Evolutionary conservation across 805 yeast species (phyloP).

Genomic region (Wickerhamomyces chaumierensis): DNA sequence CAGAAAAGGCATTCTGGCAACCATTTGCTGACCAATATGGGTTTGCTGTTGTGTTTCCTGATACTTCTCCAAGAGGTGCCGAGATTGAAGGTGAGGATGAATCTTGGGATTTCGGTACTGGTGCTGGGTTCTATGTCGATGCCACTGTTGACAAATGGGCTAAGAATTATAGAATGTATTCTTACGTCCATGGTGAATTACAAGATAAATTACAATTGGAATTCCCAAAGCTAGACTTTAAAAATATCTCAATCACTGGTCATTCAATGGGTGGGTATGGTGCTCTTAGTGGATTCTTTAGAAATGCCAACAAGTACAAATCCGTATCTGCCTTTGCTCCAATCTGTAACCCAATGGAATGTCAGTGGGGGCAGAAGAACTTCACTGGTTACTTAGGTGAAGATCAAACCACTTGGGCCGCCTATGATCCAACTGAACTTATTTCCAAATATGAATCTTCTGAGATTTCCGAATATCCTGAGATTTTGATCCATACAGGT

Average conservation of each 20-base stretch:
- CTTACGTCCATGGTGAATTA: slow-evolving; percentile 69
- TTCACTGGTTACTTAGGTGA: slow-evolving; percentile 69
- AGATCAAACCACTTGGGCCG: slow-evolving; percentile 40
- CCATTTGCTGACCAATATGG: slow-evolving; percentile 72
- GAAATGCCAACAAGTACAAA: slow-evolving; percentile 60
- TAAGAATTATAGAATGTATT: slow-evolving; percentile 74
- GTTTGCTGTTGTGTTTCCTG: slow-evolving; percentile 86
- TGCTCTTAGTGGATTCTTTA: slow-evolving; percentile 60
- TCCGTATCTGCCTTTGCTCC: slow-evolving; percentile 90
- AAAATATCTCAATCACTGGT: slow-evolving; percentile 71
- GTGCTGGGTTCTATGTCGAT: slow-evolving; percentile 91
- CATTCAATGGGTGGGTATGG: slow-evolving; percentile 99
- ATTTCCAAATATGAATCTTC: slow-evolving; percentile 46
- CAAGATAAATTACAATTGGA: slow-evolving; percentile 29
- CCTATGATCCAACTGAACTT: slow-evolving; percentile 79
- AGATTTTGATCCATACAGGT: slow-evolving; percentile 79
- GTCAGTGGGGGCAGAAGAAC: slow-evolving; percentile 85
- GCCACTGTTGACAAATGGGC: slow-evolving; percentile 67
- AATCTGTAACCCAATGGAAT: slow-evolving; percentile 63
- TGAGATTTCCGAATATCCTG: slow-evolving; percentile 26
- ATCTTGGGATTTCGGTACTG: slow-evolving; percentile 83
- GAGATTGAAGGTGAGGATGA: slow-evolving; percentile 71
- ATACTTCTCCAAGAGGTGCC: slow-evolving; percentile 91
- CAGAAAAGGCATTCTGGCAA: slow-evolving; percentile 87
- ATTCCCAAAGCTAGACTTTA: slow-evolving; percentile 41